Evolutionary conservation across 495 filamentous ascomycete genomes (phyloP).

Genomic region (Podospora australis): DNA sequence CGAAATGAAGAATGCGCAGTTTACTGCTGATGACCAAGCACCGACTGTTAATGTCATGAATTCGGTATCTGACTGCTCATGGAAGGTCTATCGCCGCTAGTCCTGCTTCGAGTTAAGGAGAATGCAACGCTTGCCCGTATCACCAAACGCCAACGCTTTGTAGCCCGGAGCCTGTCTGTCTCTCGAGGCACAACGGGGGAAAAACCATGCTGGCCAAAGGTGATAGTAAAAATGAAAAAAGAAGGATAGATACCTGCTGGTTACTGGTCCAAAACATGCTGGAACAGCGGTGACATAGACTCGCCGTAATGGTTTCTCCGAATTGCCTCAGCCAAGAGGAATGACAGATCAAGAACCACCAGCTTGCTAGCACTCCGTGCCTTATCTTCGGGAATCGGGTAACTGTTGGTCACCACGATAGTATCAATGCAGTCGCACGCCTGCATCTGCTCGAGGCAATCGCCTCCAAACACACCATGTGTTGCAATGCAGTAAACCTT

Average conservation of each 20-base stretch:
- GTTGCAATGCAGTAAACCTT: slow-evolving; percentile 98
- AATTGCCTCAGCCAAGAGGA: slow-evolving; percentile 84
- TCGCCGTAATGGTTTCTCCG: slow-evolving; percentile 89
- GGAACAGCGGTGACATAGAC: slow-evolving; percentile 81
- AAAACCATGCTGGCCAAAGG: slow-evolving; percentile 1
- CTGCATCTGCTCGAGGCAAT: slow-evolving; percentile 86
- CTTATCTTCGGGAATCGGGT: slow-evolving; percentile 74
- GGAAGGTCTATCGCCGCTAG: slow-evolving; percentile 17
- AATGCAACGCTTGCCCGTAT: slow-evolving; percentile 12
- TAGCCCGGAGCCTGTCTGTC: slow-evolving; percentile 9
- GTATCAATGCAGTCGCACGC: slow-evolving; percentile 84
- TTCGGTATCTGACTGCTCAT: slow-evolving; percentile 31
- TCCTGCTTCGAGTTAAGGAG: slow-evolving; percentile 11
- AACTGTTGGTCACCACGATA: slow-evolving; percentile 95
- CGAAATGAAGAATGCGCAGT: neutral
- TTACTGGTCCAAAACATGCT: slow-evolving; percentile 55
- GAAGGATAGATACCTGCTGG: slow-evolving; percentile 10
- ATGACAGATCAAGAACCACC: slow-evolving; percentile 80
- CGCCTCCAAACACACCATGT: slow-evolving; percentile 85
- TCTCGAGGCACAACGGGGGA: slow-evolving; percentile 1
- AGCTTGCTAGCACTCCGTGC: slow-evolving; percentile 70
- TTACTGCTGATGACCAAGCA: slow-evolving; percentile 6
- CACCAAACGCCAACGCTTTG: slow-evolving; percentile 28
- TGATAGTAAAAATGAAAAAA: slow-evolving; percentile 7
- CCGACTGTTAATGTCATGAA: slow-evolving; percentile 19